Base-by-base conservation (phyloP, 23 red algal species). In the Pyropia yezoensis region DNA sequence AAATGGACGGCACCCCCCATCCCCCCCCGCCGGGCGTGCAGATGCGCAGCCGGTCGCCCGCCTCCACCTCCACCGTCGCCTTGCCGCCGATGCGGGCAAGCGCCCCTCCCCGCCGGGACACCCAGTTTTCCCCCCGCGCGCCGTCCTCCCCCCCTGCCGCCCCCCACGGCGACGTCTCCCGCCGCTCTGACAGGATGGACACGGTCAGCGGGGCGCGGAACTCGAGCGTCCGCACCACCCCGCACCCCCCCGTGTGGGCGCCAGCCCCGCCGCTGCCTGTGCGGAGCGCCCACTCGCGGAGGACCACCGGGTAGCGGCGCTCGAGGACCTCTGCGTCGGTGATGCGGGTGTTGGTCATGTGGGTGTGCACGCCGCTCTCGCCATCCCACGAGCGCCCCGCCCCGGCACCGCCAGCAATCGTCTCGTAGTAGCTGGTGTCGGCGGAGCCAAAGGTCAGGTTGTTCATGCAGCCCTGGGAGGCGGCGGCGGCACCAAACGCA, bases 381-480 rank as follows among this genome's bases (percentile, higher is more conserved):
- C 94, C 94, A 62, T 91, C 30, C 94, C 94, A 98, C 14, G 61
- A 63, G 25, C 80, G 86, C 15, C 94, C 94, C 0, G 94, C 94
- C 18, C 94, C 94, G 54, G 63, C 65, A 50, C 94, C 94, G 0
- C 94, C 94, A 64, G 70, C 94, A 60, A 98, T 90, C 6, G 94
- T 98, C 69, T 98, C 94, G 71, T 98, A 98, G 54, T 91, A 91
- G 33, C 94, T 78, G 62, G 86, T 78, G 7, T 64, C 69, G 33
- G 67, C 76, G 27, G 80, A 69, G 21, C 94, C 94, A 75, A 98
- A 91, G 2, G 94, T 98, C 9, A 98, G 56, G 66, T 98, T 98
- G 52, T 98, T 98, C 94, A 98, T 98, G 71, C 94, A 98, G 27
- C 94, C 94, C 70, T 98, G 94, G 15, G 79, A 87, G 23, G 94